Base-by-base conservation (phyloP, 257 asterid genomes). In the Capsicum pubescens region DNA sequence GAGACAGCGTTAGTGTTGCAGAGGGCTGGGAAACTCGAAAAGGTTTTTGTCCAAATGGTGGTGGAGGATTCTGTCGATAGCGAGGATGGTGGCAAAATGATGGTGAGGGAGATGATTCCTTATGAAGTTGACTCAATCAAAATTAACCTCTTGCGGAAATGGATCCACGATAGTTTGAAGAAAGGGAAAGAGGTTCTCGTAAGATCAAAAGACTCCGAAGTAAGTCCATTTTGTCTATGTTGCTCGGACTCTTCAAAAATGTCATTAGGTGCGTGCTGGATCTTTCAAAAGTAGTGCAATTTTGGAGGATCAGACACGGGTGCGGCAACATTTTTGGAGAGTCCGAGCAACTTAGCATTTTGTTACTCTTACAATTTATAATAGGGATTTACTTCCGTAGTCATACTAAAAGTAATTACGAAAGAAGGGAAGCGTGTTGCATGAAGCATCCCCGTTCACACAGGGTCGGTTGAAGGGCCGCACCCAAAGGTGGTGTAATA, bases 1-100 rank as follows among this genome's bases (percentile, higher is more conserved):
- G 95, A 95, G 14, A 91, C 93, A 0, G 86, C 90, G 3, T 11
- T 83, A 15, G 89, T 93, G 10, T 54, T 95, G 86, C 93, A 93
- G 69, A 93, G 97, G 82, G 99, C 97, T 0, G 99, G 93, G 35
- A 94, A 92, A 87, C 92, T 96, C 2, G 99, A 96, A 89, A 94
- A 96, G 76, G 87, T 72, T 15, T 36, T 96, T 86, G 90, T 96
- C 17, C 97, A 94, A 26, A 91, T 94, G 95, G 97, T 91, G 84
- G 97, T 91, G 1, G 97, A 92, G 81, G 97, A 94, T 58, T 93
- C 97, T 0, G 94, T 72, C 8, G 98, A 96, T 9, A 92, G 94
- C 56, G 95, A 93, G 83, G 98, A 96, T 76, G 98, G 98, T 52
- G 97, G 98, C 64, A 96, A 92, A 87, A 89, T 97, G 4, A 86